Conservation (phyloP, 768 basidiomycete species). For the Xerocomellus intermedius region DNA sequence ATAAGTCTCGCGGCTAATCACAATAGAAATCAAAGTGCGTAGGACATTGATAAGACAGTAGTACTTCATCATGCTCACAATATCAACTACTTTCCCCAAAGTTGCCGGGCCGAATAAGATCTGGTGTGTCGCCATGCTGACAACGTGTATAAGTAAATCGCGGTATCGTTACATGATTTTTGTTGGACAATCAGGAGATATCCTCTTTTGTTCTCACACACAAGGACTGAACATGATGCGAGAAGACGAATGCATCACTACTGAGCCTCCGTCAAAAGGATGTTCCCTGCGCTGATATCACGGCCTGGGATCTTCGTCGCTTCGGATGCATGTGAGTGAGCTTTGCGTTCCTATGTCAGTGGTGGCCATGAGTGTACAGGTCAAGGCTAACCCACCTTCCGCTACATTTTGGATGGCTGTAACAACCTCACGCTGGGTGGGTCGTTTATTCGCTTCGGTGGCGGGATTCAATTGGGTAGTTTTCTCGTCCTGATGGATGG, state of each 20-base stretch:
- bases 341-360: neutral
- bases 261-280: neutral
- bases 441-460: neutral
- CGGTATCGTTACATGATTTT: too few species aligned
- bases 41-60: too few species aligned
- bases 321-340: neutral
- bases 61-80: too few species aligned
- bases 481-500: neutral
- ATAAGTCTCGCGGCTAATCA: too few species aligned
- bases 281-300: neutral
- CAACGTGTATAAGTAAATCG: too few species aligned
- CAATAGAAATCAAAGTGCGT: too few species aligned
- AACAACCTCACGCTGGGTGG: neutral
- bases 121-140: too few species aligned
- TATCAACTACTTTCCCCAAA: too few species aligned
- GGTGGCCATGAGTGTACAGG: neutral
- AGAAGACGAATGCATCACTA: neutral
- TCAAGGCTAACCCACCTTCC: neutral
- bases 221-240: neutral
- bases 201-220: too few species aligned
- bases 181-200: too few species aligned
- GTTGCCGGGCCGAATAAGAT: too few species aligned
- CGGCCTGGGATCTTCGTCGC: neutral
- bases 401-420: neutral
- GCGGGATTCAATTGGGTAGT: too few species aligned